Percentiles rank a stretch among this genome's conserved stretches.
phyloP scores from a whole-genome alignment of 2,329 filamentous ascomycete genomes.

The Phoma sp. region DNA sequence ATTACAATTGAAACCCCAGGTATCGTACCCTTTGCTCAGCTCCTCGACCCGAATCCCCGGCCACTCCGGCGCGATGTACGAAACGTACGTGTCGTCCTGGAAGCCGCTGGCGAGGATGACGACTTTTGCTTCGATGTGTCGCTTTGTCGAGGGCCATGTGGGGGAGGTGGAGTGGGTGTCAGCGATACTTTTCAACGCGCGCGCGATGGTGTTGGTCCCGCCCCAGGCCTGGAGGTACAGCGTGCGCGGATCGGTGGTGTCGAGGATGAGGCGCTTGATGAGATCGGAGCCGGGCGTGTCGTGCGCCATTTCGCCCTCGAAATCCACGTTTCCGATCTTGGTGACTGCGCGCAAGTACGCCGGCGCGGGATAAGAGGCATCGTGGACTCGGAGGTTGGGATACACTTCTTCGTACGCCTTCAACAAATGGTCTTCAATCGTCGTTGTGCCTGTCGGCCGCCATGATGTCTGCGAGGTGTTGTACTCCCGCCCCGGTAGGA shows the following conservation, averaged over 20 bases:
- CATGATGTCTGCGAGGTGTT: slow-evolving; percentile 21
- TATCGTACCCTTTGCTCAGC: slow-evolving; percentile 10
- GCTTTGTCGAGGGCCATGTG: background rate
- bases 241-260: slow-evolving; percentile 13
- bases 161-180: background rate
- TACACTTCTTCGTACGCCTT: slow-evolving; percentile 18
- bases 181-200: slow-evolving; percentile 16
- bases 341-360: slow-evolving; percentile 12
- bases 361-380: slow-evolving; percentile 12
- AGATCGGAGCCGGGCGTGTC: slow-evolving; percentile 19
- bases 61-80: slow-evolving; percentile 17
- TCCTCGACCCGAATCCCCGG: slow-evolving; percentile 15
- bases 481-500: slow-evolving; percentile 17
- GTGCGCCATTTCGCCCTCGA: slow-evolving; percentile 19
- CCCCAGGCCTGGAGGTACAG: slow-evolving; percentile 21
- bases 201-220: slow-evolving; percentile 20
- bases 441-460: slow-evolving; percentile 16
- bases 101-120: slow-evolving; percentile 21
- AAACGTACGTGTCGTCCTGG: slow-evolving; percentile 15
- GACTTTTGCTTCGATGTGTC: slow-evolving; percentile 9
- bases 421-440: slow-evolving; percentile 12
- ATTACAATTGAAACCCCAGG: slow-evolving; percentile 22
- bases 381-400: slow-evolving; percentile 12
- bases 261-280: slow-evolving; percentile 13
- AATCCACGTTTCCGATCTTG: slow-evolving; percentile 17